These are phyloP conservation scores for Candida odintsovae DNA, from an alignment of 805 yeast species.

Conservation along the genomic window DNA sequence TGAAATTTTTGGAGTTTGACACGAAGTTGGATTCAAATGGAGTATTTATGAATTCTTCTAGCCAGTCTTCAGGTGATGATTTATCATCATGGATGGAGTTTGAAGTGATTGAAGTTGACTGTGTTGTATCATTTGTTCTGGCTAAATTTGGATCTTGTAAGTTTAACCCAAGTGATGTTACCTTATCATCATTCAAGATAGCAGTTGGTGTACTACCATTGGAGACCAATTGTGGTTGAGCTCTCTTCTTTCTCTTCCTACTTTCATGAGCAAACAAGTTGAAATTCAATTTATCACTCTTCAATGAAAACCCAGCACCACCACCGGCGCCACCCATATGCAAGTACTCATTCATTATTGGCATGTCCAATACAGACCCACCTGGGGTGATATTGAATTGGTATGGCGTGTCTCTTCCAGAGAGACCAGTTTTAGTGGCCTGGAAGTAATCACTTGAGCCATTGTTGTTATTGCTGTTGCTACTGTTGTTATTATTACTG, in stretches of 20 bases:
- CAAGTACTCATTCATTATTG: constrained; percentile 33
- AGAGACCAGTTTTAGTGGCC: neutral
- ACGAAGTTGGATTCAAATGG: constrained; percentile 55
- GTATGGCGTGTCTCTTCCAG: constrained; percentile 15
- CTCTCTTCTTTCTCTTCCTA: neutral
- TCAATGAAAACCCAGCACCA: constrained; percentile 32
- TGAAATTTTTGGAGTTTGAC: constrained; percentile 35
- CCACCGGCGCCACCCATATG: constrained; percentile 36
- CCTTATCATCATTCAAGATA: constrained; percentile 1
- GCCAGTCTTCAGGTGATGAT: constrained; percentile 49
- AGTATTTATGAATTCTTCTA: constrained; percentile 62
- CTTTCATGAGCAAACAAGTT: constrained; percentile 15
- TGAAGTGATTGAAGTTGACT: constrained; percentile 5
- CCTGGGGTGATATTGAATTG: constrained; percentile 20
- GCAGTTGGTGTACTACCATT: neutral
- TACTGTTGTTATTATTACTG: no score
- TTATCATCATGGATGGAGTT: constrained; percentile 17
- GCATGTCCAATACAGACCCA: constrained; percentile 26
- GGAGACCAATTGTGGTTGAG: neutral
- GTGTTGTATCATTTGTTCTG: neutral
- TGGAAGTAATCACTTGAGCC: constrained; percentile 7
- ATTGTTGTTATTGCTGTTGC: no score
- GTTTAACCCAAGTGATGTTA: constrained; percentile 4
- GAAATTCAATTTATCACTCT: constrained; percentile 9
- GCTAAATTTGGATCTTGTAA: neutral